phyloP scores from a whole-genome alignment of 2,329 filamentous ascomycete genomes.

The Helotiales sp. region DNA sequence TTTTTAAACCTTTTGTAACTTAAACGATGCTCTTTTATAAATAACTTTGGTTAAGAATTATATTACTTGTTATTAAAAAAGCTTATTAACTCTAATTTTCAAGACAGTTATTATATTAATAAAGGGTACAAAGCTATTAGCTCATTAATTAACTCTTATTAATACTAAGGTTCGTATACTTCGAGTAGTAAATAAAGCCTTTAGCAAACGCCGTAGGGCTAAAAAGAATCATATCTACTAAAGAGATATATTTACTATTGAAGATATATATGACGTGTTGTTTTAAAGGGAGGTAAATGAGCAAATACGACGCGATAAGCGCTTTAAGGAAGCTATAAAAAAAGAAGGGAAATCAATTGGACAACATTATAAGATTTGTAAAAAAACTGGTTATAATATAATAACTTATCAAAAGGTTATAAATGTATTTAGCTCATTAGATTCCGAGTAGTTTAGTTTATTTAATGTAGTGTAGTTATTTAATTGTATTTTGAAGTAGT shows the following conservation, averaged over 20 bases:
- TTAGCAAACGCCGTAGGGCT: too few relatives aligned
- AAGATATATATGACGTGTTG: not conserved
- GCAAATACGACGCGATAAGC: too few relatives aligned
- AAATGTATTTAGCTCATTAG: not conserved
- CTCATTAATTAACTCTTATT: too few relatives aligned
- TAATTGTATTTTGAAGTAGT: too few relatives aligned
- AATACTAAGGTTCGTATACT: too few relatives aligned
- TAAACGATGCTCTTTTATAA: not conserved
- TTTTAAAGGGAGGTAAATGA: not conserved
- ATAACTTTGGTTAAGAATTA: not conserved
- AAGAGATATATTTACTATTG: not conserved
- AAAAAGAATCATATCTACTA: not conserved
- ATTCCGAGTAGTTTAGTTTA: too few relatives aligned
- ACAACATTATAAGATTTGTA: not conserved
- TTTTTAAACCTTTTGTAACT: not conserved
- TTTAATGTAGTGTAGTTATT: too few relatives aligned
- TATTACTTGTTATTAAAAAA: not conserved
- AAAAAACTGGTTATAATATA: not conserved
- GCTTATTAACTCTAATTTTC: not conserved
- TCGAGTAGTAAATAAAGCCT: too few relatives aligned
- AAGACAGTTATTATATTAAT: not conserved
- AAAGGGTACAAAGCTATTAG: not conserved
- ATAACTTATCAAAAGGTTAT: not conserved
- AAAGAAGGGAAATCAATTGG: too few relatives aligned
- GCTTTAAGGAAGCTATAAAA: too few relatives aligned